Conservation (phyloP, 2,329 filamentous ascomycete species). For the Fonsecaea pugnacius region DNA sequence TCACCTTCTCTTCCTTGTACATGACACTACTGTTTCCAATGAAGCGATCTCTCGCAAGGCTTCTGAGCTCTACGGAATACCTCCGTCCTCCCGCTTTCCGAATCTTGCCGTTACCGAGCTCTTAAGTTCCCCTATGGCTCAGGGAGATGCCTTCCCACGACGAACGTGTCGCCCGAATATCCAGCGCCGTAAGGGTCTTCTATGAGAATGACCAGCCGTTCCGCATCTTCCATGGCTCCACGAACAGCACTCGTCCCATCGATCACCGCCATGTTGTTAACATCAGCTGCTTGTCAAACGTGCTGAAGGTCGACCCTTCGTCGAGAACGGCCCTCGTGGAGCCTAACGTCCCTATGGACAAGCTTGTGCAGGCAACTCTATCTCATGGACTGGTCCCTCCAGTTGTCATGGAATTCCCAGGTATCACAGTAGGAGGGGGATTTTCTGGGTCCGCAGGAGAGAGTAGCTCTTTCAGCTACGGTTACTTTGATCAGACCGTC, state of each 20-base stretch:
- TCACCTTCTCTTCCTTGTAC: no score
- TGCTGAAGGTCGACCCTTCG: not conserved
- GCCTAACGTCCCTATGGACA: constrained; percentile 72
- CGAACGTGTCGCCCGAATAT: no score
- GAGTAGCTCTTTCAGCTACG: constrained; percentile 68
- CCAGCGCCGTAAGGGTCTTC: no score
- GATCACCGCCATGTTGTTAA: no score
- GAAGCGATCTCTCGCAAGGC: no score
- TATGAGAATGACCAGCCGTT: no score
- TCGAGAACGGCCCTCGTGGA: constrained; percentile 53
- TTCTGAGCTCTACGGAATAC: no score
- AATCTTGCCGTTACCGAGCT: not conserved
- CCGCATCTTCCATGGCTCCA: no score
- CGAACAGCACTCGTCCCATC: no score
- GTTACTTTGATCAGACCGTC: constrained; percentile 68
- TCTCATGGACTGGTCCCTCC: constrained; percentile 61
- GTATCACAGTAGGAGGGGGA: constrained; percentile 70
- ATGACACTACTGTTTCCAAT: no score
- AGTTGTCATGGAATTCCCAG: constrained; percentile 73
- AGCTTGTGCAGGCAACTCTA: constrained; percentile 62
- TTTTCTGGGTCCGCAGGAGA: constrained; percentile 70
- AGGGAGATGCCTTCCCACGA: no score
- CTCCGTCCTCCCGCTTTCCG: not conserved
- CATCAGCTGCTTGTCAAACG: not conserved
- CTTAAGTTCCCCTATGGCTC: not conserved